Base-by-base conservation (phyloP, 495 filamentous ascomycete species). In the Penicillium silybi region DNA sequence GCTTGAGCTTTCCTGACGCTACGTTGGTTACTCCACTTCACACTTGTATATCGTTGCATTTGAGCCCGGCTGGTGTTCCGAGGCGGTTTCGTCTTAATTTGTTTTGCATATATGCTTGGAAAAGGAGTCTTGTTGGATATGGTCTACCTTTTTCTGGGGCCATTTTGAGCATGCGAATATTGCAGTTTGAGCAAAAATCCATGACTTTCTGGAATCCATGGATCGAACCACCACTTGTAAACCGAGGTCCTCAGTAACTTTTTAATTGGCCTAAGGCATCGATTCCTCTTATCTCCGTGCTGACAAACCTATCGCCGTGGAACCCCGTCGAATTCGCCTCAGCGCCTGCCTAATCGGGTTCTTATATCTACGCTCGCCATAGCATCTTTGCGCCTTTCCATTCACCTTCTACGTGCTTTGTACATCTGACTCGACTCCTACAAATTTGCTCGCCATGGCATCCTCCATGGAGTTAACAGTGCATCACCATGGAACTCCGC, bases 401-500 rank as follows among this genome's bases (percentile, higher is more conserved):
- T 8, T 16, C 18, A 10, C 11, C 22, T 7, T 13, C 7, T 35
- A 37, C 25, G n/a, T 39, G 8, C 32, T 5, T 25, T 9, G 27
- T 6, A 15, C 27, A 10, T 11, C 20, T 37, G 45, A 46, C 37
- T 29, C 20, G 9, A 40, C 13, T 43, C 26, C 17, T 50, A n/a
- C 43, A 32, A 8, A 40, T 2, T 38, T 10, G 1, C 2, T 39
- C 23, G 39, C 17, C 2, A 63, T 61, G 50, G 55, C 56, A 5
- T 50, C 51, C n/a, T 20, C 48, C 42, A 60, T 78, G 46, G 63
- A 63, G 54, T 64, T 88, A 18, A 77, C 68, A 18, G 61, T 89
- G 48, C 70, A 73, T 51, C 79, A 88, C 65, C 83, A 84, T 62
- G 79, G 81, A 64, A 91, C 68, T 44, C 85, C 89, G 4, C 85